Percentiles rank a stretch among this genome's conserved stretches.
These are phyloP conservation scores for Hypoxylon lienhwacheense DNA, from an alignment of 495 filamentous ascomycete genomes.

Conservation along the genomic window DNA sequence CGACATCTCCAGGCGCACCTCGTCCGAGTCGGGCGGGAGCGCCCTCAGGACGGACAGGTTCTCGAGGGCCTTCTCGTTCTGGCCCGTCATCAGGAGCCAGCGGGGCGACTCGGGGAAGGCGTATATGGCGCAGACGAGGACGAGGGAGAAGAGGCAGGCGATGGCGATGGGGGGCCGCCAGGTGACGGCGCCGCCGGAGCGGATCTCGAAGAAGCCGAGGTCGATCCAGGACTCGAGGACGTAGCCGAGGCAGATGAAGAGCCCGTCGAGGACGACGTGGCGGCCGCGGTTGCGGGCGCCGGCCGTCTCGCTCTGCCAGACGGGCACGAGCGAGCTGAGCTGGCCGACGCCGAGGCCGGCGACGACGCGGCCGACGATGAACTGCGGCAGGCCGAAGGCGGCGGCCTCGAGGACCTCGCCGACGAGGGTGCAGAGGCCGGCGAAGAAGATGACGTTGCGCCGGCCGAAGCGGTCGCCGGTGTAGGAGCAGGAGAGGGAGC, in stretches of 20 bases:
- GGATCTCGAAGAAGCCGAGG: slow-evolving; percentile 43
- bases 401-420: slow-evolving; percentile 39
- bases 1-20: slow-evolving; percentile 37
- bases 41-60: slow-evolving; percentile 42
- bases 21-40: slow-evolving; percentile 28
- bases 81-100: slow-evolving; percentile 52
- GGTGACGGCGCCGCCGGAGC: slow-evolving; percentile 14
- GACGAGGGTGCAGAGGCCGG: slow-evolving; percentile 29
- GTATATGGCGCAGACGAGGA: slow-evolving; percentile 38
- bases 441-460: slow-evolving; percentile 52
- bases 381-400: slow-evolving; percentile 44
- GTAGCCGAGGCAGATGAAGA: slow-evolving; percentile 53
- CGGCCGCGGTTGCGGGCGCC: slow-evolving; percentile 46
- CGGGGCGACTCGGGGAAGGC: slow-evolving; percentile 51
- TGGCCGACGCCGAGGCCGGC: slow-evolving; percentile 55
- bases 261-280: slow-evolving; percentile 51
- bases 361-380: slow-evolving; percentile 55
- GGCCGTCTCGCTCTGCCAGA: slow-evolving; percentile 57
- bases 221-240: slow-evolving; percentile 47
- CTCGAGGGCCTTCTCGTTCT: slow-evolving; percentile 46
- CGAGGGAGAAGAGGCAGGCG: slow-evolving; percentile 28
- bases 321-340: slow-evolving; percentile 54
- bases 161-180: slow-evolving; percentile 37
- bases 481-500: slow-evolving; percentile 52
- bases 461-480: slow-evolving; percentile 55